phyloP scores from a whole-genome alignment of 139 green algal species.

The Chlorella sp. region DNA sequence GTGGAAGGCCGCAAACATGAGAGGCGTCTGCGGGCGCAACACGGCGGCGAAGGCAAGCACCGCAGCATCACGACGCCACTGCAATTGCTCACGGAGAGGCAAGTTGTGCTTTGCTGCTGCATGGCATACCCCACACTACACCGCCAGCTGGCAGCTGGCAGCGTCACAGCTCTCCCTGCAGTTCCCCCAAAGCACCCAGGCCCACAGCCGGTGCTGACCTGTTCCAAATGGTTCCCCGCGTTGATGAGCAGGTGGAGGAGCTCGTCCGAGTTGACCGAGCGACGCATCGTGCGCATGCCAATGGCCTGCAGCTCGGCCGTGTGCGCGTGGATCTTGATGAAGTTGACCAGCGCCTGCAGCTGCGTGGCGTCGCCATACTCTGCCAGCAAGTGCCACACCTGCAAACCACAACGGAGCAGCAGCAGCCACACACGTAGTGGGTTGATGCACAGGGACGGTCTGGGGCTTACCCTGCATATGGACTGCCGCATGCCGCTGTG shows the following conservation, averaged over 20 bases:
- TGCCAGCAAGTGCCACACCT: slow-evolving; percentile 19
- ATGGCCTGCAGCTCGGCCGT: background rate
- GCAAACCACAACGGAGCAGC: background rate
- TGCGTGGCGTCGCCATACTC: slow-evolving; percentile 15
- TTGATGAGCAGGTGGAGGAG: background rate
- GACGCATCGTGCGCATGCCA: background rate
- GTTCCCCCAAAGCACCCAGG: too few species aligned
- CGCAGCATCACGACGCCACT: too few species aligned
- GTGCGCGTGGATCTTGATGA: slow-evolving; percentile 16
- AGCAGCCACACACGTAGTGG: too few species aligned
- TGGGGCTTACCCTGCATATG: too few species aligned
- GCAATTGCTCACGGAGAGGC: too few species aligned
- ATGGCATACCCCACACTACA: background rate
- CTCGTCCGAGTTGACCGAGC: background rate
- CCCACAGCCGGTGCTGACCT: background rate
- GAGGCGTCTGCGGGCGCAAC: slow-evolving; percentile 20
- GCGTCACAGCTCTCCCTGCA: too few species aligned
- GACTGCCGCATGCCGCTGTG: too few species aligned
- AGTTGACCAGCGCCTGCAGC: slow-evolving; percentile 16
- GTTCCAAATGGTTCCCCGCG: background rate
- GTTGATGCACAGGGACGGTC: too few species aligned
- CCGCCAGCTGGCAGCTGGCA: too few species aligned
- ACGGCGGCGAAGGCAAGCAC: background rate
- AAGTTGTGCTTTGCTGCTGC: background rate
- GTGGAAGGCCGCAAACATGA: slow-evolving; percentile 28